Conservation (phyloP, 1,284 basidiomycete genomes). For the Irpex sp. region DNA sequence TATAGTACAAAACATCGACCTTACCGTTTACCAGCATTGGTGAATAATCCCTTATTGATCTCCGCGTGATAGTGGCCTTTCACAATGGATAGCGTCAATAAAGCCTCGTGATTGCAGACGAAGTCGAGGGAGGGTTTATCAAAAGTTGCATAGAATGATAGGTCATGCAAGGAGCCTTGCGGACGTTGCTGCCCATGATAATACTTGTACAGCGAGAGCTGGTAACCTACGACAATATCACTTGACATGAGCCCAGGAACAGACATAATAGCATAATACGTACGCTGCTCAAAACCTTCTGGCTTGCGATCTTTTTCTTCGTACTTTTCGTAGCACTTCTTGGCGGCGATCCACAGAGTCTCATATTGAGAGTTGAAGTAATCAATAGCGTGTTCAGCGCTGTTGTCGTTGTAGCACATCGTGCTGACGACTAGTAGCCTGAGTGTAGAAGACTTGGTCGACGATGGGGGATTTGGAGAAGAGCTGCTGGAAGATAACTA, state of each 20-base stretch:
- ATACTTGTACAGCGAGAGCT: slow-evolving; percentile 21
- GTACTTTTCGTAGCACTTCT: slow-evolving; percentile 18
- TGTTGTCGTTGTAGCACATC: slow-evolving; percentile 30
- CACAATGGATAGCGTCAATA: slow-evolving; percentile 21
- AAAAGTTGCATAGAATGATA: slow-evolving; percentile 23
- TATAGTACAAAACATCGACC: not conserved
- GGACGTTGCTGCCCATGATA: slow-evolving; percentile 13
- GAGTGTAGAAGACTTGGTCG: slow-evolving; percentile 1
- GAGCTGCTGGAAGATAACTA: too few relatives aligned
- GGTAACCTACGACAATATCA: slow-evolving; percentile 10
- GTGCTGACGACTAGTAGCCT: not conserved
- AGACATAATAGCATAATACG: not conserved
- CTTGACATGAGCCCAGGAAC: not conserved
- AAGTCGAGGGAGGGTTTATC: slow-evolving; percentile 22
- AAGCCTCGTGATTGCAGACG: slow-evolving; percentile 28
- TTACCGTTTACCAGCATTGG: slow-evolving; percentile 11
- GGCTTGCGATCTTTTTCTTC: not conserved
- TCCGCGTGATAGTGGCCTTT: slow-evolving; percentile 23
- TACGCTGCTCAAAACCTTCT: not conserved
- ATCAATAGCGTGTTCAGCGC: slow-evolving; percentile 24
- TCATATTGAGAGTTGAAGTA: slow-evolving; percentile 30
- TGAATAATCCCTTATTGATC: slow-evolving; percentile 11
- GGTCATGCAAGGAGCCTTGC: slow-evolving; percentile 12
- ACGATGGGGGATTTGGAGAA: not conserved
- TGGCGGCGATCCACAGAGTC: slow-evolving; percentile 24